These are phyloP conservation scores for Recurvomyces mirabilis DNA, from an alignment of 495 filamentous ascomycete genomes.

Conservation along the genomic window DNA sequence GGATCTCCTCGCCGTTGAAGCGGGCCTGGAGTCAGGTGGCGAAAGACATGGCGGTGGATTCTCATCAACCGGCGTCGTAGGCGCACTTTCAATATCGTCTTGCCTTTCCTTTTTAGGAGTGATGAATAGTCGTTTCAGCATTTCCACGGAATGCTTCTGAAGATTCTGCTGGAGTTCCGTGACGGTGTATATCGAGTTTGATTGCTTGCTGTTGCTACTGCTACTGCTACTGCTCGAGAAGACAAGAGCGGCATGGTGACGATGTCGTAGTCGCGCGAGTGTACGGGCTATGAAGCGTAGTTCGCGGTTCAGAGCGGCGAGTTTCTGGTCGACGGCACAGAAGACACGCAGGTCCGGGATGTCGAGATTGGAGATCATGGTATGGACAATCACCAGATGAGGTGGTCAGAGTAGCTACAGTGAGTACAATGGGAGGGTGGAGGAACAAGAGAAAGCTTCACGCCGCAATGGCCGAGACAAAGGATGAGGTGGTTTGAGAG, in stretches of 20 bases:
- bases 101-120: neutral
- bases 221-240: conserved; percentile 1
- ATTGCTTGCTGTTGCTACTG: neutral
- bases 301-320: conserved; percentile 9
- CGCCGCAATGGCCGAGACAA: too few relatives aligned
- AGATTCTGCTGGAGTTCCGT: neutral
- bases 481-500: neutral
- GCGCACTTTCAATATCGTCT: conserved; percentile 8
- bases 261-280: conserved; percentile 2
- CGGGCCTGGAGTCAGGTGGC: too few relatives aligned
- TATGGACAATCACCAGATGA: too few relatives aligned
- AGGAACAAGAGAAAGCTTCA: neutral
- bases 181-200: neutral
- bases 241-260: conserved; percentile 1
- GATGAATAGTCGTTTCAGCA: neutral
- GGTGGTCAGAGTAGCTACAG: neutral
- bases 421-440: neutral
- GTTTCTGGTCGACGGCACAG: conserved; percentile 1
- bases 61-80: neutral
- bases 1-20: too few relatives aligned
- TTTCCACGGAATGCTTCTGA: neutral
- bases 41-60: neutral
- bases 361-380: neutral
- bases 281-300: conserved; percentile 6
- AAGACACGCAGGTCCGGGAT: neutral